Evolutionary conservation across 768 basidiomycete genomes (phyloP).

Genomic region (Trametopsis cervina): DNA sequence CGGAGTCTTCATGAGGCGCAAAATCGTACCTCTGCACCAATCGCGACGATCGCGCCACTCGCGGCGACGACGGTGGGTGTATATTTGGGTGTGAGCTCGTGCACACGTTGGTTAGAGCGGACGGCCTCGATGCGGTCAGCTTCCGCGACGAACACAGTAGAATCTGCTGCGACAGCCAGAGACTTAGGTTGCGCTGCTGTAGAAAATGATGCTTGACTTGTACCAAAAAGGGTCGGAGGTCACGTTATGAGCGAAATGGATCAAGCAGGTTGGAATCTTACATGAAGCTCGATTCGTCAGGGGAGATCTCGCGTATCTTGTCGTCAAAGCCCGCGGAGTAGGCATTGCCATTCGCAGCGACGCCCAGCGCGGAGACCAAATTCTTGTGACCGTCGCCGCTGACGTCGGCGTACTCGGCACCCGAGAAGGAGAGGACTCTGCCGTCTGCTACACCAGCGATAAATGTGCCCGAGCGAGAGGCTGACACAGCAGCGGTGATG

Average conservation of each 20-base stretch:
- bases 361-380: slow-evolving; percentile 57
- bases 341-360: slow-evolving; percentile 40
- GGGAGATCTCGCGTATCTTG: slow-evolving; percentile 57
- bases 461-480: slow-evolving; percentile 53
- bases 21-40: slow-evolving; percentile 78
- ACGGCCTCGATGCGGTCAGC: slow-evolving; percentile 56
- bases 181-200: slow-evolving; percentile 62
- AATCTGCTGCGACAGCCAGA: slow-evolving; percentile 51
- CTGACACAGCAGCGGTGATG: slow-evolving; percentile 55
- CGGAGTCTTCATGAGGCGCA: not conserved
- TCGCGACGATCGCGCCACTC: slow-evolving; percentile 45
- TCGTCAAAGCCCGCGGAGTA: slow-evolving; percentile 83
- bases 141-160: slow-evolving; percentile 61
- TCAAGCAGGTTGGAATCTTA: slow-evolving; percentile 34
- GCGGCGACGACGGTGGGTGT: slow-evolving; percentile 54
- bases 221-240: not conserved
- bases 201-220: slow-evolving; percentile 44
- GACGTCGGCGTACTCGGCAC: slow-evolving; percentile 38
- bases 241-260: not conserved
- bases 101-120: slow-evolving; percentile 61
- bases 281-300: slow-evolving; percentile 37
- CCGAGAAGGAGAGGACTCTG: slow-evolving; percentile 58
- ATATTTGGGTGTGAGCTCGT: slow-evolving; percentile 45
- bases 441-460: slow-evolving; percentile 79
- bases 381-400: slow-evolving; percentile 65